Percentiles rank a stretch among this genome's conserved stretches.
phyloP scores from a whole-genome alignment of 768 basidiomycete species.

The Rhizopogon vinicolor region DNA sequence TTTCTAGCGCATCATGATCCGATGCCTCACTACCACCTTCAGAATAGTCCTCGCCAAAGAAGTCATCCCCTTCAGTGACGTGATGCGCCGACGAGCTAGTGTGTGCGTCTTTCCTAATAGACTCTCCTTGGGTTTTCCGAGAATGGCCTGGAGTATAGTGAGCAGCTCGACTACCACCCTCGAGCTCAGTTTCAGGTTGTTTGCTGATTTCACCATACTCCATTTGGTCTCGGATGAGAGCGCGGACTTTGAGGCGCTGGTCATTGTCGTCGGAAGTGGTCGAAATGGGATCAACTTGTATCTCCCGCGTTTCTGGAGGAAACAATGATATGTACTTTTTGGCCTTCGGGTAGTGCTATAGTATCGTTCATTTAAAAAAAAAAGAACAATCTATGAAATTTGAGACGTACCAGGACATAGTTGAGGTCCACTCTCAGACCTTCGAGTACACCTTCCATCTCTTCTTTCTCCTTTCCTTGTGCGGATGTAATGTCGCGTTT shows the following conservation, averaged over 20 bases:
- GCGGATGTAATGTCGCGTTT: slow-evolving; percentile 46
- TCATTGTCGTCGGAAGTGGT: slow-evolving; percentile 32
- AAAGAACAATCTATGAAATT: neutral
- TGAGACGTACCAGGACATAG: slow-evolving; percentile 65
- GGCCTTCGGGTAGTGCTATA: slow-evolving; percentile 76
- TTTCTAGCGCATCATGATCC: slow-evolving; percentile 1
- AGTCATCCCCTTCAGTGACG: slow-evolving; percentile 19
- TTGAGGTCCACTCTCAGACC: slow-evolving; percentile 84
- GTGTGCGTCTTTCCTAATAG: slow-evolving; percentile 1
- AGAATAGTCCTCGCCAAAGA: slow-evolving; percentile 22
- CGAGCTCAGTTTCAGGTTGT: slow-evolving; percentile 53
- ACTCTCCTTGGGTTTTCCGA: neutral
- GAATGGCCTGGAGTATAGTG: neutral
- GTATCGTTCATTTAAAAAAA: neutral
- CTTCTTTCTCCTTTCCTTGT: slow-evolving; percentile 31
- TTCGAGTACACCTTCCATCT: slow-evolving; percentile 44
- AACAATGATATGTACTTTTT: slow-evolving; percentile 91
- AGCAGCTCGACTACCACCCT: neutral
- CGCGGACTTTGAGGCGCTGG: slow-evolving; percentile 52
- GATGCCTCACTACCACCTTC: slow-evolving; percentile 10
- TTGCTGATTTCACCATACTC: slow-evolving; percentile 47
- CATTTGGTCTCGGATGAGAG: slow-evolving; percentile 59
- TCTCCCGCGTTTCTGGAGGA: slow-evolving; percentile 51
- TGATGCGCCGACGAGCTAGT: slow-evolving; percentile 7
- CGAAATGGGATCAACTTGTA: slow-evolving; percentile 5